phyloP scores from a whole-genome alignment of 2,329 filamentous ascomycete genomes.

The Fusarium domesticum region DNA sequence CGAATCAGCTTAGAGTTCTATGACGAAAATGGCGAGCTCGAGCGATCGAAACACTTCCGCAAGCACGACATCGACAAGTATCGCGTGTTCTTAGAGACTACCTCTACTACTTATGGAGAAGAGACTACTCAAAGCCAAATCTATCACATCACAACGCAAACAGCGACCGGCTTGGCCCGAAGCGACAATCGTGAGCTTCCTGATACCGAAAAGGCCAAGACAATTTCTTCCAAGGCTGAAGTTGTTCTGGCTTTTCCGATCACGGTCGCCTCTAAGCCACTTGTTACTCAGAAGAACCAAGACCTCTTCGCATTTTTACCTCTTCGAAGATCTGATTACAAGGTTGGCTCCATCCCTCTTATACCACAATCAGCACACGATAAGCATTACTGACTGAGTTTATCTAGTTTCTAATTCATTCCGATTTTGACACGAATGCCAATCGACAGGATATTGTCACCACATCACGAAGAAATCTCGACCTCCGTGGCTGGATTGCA shows the following conservation, averaged over 20 bases:
- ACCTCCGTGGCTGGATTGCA: slow-evolving; percentile 2
- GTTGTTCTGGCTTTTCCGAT: slow-evolving; percentile 21
- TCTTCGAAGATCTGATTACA: slow-evolving; percentile 6
- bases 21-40: neutral
- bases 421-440: slow-evolving; percentile 15
- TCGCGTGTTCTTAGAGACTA: slow-evolving; percentile 7
- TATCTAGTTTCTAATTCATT: slow-evolving; percentile 18
- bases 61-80: slow-evolving; percentile 5
- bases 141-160: slow-evolving; percentile 12
- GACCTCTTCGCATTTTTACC: slow-evolving; percentile 18
- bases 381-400: neutral
- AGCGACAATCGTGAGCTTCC: slow-evolving; percentile 14
- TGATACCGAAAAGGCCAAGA: neutral
- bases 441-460: slow-evolving; percentile 14
- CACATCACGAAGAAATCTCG: slow-evolving; percentile 9
- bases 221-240: slow-evolving; percentile 2
- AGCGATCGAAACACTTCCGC: slow-evolving; percentile 4
- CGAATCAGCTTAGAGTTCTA: slow-evolving; percentile 9
- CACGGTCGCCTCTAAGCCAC: neutral
- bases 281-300: neutral
- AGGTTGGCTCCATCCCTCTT: slow-evolving; percentile 2
- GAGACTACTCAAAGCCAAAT: neutral
- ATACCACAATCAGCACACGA: no score
- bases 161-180: neutral
- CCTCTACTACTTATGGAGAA: neutral